Conservation (phyloP, 139 green algal genomes). For the Nannochloris sp. region DNA sequence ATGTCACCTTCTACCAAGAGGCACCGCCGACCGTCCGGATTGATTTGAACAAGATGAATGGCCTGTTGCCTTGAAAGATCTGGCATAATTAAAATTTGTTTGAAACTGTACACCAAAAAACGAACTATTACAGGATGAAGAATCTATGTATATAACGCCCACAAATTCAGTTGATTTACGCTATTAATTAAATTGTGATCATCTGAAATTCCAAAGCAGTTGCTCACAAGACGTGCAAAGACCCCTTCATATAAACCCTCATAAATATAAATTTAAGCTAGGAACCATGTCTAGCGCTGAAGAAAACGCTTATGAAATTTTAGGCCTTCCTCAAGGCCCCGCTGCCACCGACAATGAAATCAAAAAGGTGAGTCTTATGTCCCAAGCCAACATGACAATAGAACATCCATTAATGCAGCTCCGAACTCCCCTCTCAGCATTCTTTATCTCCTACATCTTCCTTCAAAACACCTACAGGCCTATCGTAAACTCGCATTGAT, state of each 20-base stretch:
- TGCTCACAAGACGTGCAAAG: background rate
- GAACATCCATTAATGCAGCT: background rate
- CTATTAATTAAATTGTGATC: slow-evolving; percentile 1
- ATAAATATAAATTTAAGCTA: too few species aligned
- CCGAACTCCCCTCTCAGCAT: background rate
- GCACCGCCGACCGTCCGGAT: too few species aligned
- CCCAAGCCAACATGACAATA: background rate
- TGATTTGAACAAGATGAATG: too few species aligned
- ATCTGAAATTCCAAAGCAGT: background rate
- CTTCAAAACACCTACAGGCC: slow-evolving; percentile 33
- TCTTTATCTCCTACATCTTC: background rate
- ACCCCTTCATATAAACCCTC: background rate
- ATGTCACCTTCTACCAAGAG: too few species aligned
- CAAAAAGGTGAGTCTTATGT: slow-evolving; percentile 39
- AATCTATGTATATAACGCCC: too few species aligned
- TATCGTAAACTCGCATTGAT: slow-evolving; percentile 60
- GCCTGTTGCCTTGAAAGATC: too few species aligned
- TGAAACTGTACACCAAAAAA: too few species aligned
- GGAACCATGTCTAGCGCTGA: too few species aligned
- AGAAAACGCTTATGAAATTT: slow-evolving; percentile 52
- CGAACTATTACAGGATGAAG: too few species aligned
- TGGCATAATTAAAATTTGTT: too few species aligned
- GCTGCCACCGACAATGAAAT: slow-evolving; percentile 49
- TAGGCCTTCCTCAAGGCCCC: slow-evolving; percentile 39
- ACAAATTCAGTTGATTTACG: too few species aligned